Evolutionary conservation across 1,284 basidiomycete species (phyloP), one percentile per base, ranked within the genome.

Genomic region (Coriolopsis trogii): DNA sequence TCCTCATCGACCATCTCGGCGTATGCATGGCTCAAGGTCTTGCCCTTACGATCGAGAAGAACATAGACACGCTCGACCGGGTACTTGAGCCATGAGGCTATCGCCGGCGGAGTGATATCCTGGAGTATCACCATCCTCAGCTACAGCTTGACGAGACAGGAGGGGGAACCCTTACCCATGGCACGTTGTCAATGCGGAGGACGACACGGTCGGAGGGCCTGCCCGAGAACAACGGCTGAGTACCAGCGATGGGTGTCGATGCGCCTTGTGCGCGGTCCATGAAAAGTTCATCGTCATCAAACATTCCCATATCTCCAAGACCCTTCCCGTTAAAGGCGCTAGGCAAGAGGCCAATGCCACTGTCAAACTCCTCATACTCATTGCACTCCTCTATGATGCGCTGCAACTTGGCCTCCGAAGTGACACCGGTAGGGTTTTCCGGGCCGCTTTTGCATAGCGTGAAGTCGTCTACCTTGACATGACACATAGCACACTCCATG

Each of bases 131-230:
- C 59, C 38, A 37, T 43, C 9, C 15, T 16, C 43, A 25, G 49
- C 21, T 45, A 38, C 20, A 40, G n/a, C n/a, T 46, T n/a, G 4
- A 42, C 6, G 38, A 25, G 41, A 13, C n/a, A 23, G 23, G 2
- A 41, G n/a, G 28, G 15, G n/a, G 6, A 58, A 34, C 21, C 70
- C 83, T 37, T 66, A 90, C 88, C 89, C 89, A 92, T 44, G 90
- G 90, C 47, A 91, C 88, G 60, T 92, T 91, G 63, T 91, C 90
- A 60, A 92, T 87, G 21, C 89, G 76, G 41, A 92, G 74, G 15
- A 92, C 88, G 31, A 83, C 76, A 28, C 76, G 71, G 29, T 82
- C 80, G 37, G 56, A 60, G 8, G 44, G 18, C 45, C 55, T 58
- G 29, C 30, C 12, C n/a, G 40, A 44, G 45, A 38, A 42, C 6